A percentile compares a stretch with the other conserved stretches of the same genome.
Evolutionary conservation across 495 filamentous ascomycete genomes (phyloP).

Genomic region (Schizothecium vesticola): DNA sequence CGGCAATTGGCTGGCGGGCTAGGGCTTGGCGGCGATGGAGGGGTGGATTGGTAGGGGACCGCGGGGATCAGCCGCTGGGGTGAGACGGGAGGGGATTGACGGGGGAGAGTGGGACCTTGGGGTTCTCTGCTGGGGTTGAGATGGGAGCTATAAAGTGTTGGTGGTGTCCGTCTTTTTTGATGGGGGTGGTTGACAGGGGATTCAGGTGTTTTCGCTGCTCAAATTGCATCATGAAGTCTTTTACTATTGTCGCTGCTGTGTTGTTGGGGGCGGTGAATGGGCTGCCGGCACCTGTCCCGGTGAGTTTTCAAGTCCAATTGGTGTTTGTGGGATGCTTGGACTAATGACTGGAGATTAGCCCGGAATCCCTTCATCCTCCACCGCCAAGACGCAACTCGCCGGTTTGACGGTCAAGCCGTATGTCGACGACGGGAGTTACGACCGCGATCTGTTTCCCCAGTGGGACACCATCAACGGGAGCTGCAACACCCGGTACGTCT

Average conservation of each 20-base stretch:
- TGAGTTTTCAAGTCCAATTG: constrained; percentile 32
- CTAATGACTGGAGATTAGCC: constrained; percentile 35
- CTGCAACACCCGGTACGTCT: constrained; percentile 48
- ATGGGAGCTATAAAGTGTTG: neutral
- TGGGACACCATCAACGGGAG: constrained; percentile 59
- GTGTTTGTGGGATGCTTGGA: constrained; percentile 21
- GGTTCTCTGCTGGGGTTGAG: neutral
- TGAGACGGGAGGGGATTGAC: neutral
- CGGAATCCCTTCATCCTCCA: constrained; percentile 51
- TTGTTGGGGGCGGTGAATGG: neutral
- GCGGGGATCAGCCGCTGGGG: neutral
- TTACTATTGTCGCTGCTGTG: neutral
- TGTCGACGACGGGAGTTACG: constrained; percentile 50
- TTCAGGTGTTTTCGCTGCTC: neutral
- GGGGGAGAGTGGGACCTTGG: neutral
- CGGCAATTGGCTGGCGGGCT: neutral
- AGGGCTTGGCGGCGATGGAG: neutral
- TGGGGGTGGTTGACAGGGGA: neutral
- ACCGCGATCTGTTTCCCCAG: constrained; percentile 59
- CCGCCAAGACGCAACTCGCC: constrained; percentile 51
- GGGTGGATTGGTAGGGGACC: neutral
- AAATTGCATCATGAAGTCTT: neutral
- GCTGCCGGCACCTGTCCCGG: constrained; percentile 7
- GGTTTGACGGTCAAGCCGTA: constrained; percentile 49
- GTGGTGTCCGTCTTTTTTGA: neutral